These are phyloP conservation scores for Ustilago bromivora DNA, from an alignment of 1,284 basidiomycete genomes.

Conservation along the genomic window DNA sequence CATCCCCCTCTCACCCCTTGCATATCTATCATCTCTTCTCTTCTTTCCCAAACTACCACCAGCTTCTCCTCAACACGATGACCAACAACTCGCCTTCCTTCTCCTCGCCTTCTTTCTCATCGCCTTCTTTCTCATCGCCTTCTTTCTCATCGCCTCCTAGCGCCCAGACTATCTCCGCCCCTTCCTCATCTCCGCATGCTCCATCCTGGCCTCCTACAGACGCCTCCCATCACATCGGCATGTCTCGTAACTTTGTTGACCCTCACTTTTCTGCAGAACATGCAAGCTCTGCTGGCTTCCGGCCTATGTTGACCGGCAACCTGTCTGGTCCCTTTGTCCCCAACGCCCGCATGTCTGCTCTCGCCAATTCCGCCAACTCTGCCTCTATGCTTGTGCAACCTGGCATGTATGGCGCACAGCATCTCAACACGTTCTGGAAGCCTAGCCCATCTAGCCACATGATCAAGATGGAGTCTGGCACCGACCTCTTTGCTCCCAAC, in stretches of 20 bases:
- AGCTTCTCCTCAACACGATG: constrained; percentile 15
- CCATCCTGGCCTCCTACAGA: constrained; percentile 21
- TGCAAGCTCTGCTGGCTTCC: constrained; percentile 17
- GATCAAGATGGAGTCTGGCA: constrained; percentile 35
- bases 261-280: constrained; percentile 26
- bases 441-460: constrained; percentile 22
- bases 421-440: constrained; percentile 33
- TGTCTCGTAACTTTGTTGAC: constrained; percentile 20
- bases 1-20: background rate
- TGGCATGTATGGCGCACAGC: constrained; percentile 30
- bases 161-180: constrained; percentile 19
- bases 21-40: constrained; percentile 1
- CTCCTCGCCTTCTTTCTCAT: constrained; percentile 11
- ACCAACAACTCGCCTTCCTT: constrained; percentile 36
- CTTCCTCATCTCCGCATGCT: constrained; percentile 31
- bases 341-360: constrained; percentile 2
- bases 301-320: constrained; percentile 19
- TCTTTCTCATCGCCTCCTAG: constrained; percentile 25
- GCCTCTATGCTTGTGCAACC: constrained; percentile 22
- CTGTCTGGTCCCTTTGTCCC: constrained; percentile 22
- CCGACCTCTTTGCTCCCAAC: constrained; percentile 28
- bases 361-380: background rate
- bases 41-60: background rate
- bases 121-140: constrained; percentile 30
- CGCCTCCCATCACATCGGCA: constrained; percentile 14